Conservation (phyloP, 108 stramenopile genomes). For the Chaetoceros tenuissimus region DNA sequence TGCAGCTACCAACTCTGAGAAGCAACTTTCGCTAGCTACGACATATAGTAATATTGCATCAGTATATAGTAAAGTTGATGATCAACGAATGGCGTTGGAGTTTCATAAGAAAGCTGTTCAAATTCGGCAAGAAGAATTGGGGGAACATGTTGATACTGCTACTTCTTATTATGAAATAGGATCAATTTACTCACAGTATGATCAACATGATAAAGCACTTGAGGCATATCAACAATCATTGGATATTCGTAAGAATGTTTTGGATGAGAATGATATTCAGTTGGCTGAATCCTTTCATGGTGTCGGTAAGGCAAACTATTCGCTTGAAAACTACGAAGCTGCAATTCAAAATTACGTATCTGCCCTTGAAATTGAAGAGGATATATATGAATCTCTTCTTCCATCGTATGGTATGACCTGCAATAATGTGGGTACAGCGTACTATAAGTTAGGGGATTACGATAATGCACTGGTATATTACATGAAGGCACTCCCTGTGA, state of each 20-base stretch:
- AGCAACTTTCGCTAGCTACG: not conserved
- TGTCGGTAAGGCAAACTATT: not conserved
- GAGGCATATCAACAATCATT: not conserved
- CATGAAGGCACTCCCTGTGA: not conserved
- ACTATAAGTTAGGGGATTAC: not conserved
- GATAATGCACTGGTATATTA: not conserved
- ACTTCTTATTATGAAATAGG: conserved; percentile 29
- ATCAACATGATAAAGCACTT: not conserved
- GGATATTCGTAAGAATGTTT: not conserved
- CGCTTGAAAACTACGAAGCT: not conserved
- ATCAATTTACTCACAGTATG: not conserved
- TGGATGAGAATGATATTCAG: not conserved
- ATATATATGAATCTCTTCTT: not conserved
- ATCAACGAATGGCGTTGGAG: not conserved
- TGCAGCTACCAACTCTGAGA: not conserved
- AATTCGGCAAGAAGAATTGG: conserved; percentile 21
- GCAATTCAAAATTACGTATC: not conserved
- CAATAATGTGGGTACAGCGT: not conserved
- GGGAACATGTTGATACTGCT: conserved; percentile 24
- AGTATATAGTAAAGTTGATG: not conserved
- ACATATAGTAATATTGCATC: not conserved
- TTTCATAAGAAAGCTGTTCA: conserved; percentile 26
- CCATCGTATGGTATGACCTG: not conserved
- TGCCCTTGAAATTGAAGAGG: not conserved
- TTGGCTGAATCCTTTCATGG: not conserved